Evolutionary conservation across 192 early-diverging fungal genomes (phyloP), one percentile per base, ranked within the genome.

Genomic region (Umbelopsis isabellina): DNA sequence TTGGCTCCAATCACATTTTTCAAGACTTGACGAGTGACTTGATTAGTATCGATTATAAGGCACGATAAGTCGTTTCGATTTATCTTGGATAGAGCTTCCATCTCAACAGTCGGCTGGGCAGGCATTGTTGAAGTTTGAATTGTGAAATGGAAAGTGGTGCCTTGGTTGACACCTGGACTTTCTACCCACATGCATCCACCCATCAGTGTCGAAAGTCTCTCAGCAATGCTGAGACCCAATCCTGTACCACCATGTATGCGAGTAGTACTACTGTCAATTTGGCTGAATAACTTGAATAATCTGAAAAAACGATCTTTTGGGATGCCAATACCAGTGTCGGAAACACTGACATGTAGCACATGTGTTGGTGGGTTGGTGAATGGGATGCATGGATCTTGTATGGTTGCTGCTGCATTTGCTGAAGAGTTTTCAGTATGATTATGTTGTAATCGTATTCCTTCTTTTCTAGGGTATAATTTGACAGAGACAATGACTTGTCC

Each of bases 261-360:
- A 16, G 86, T 81, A 4, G 85, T 83, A 2, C 85, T 85, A 47
- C 79, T 78, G 45, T 91, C 87, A 18, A 90, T 83, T 47, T 90
- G 90, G 18, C 83, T 85, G 64, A 91, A 91, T 16, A 84, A 78
- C 18, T 86, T 79, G 71, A 91, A 91, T 0, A 91, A 78, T 33
- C 79, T 79, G 61, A 76, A 75, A 21, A 84, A 74, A 16, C 78
- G 80, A 33, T 83, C 74, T 8, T 72, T 49, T 1, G 88, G 81
- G 18, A 76, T 79, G 44, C 80, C 77, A 20, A 82, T 82, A 41
- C 81, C 81, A 10, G 81, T 79, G 65, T 82, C 81, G n/a, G 33
- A 64, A 1, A 82, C 81, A 25, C 55, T 61, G 16, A 61, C 55
- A 33, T 61, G 55, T 16, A 61, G 16, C 12, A 61, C 18, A 61